Percentiles rank a stretch among this genome's conserved stretches.
phyloP scores from a whole-genome alignment of 2,329 filamentous ascomycete species.

The Colletotrichum endophyticum region DNA sequence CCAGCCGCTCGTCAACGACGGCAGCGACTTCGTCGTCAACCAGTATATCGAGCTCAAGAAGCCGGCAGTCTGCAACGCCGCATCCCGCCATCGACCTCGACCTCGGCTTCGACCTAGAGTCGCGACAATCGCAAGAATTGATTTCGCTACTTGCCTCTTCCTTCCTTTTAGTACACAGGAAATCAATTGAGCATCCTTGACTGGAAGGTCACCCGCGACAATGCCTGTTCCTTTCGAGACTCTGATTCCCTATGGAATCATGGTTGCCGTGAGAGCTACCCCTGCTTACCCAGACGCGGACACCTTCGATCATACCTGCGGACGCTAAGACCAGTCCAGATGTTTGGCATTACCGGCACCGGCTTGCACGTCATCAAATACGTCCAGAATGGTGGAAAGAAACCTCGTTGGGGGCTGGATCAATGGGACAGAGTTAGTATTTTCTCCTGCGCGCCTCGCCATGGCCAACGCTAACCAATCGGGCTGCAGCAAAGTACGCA shows the following conservation, averaged over 20 bases:
- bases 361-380: constrained; percentile 62
- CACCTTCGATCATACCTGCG: not conserved
- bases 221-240: constrained; percentile 72
- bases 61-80: not conserved
- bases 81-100: not conserved
- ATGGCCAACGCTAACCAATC: constrained; percentile 30
- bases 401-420: constrained; percentile 63
- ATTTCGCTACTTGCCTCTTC: not conserved
- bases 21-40: not conserved
- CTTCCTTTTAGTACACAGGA: not conserved
- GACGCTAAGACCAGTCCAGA: constrained; percentile 47
- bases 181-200: constrained; percentile 20
- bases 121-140: not conserved
- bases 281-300: constrained; percentile 27
- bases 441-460: not conserved
- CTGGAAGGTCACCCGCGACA: constrained; percentile 28
- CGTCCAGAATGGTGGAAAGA: constrained; percentile 65
- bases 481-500: constrained; percentile 57
- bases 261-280: constrained; percentile 53
- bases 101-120: not conserved
- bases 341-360: constrained; percentile 66
- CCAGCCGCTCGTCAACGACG: not conserved
- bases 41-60: not conserved
- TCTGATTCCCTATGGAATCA: constrained; percentile 69
- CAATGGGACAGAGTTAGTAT: constrained; percentile 65